Conservation (phyloP, 2,329 filamentous ascomycete species). For the Colletotrichum sp. region DNA sequence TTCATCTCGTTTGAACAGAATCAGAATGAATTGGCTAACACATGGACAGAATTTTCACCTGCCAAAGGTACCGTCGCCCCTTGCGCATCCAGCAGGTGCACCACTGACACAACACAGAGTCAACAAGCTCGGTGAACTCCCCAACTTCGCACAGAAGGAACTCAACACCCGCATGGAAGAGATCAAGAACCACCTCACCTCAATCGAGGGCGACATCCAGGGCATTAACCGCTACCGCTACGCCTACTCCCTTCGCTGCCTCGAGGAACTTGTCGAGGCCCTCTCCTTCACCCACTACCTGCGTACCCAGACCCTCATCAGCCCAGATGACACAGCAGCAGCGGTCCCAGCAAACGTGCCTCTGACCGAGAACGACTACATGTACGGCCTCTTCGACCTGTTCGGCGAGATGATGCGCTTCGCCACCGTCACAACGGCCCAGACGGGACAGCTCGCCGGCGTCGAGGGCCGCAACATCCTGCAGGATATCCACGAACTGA, state of each 20-base stretch:
- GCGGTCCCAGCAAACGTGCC: conserved; percentile 58
- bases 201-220: conserved; percentile 75
- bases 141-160: conserved; percentile 65
- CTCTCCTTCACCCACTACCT: conserved; percentile 90
- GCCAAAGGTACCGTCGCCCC: conserved; percentile 38
- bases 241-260: conserved; percentile 76
- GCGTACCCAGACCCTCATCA: conserved; percentile 75
- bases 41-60: conserved; percentile 37
- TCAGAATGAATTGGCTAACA: not conserved
- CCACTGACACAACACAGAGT: conserved; percentile 6
- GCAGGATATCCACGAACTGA: conserved; percentile 79
- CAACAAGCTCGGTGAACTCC: conserved; percentile 19
- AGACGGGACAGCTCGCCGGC: conserved; percentile 62
- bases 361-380: conserved; percentile 82
- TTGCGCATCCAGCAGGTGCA: not conserved
- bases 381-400: conserved; percentile 90
- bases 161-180: conserved; percentile 71
- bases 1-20: accelerated
- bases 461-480: conserved; percentile 64
- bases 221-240: conserved; percentile 86
- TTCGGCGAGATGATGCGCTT: conserved; percentile 98
- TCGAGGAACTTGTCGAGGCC: conserved; percentile 95
- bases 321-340: conserved; percentile 62
- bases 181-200: conserved; percentile 72
- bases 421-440: conserved; percentile 85